Conservation (phyloP, 139 green algal genomes). For the Yamagishiella unicocca region DNA sequence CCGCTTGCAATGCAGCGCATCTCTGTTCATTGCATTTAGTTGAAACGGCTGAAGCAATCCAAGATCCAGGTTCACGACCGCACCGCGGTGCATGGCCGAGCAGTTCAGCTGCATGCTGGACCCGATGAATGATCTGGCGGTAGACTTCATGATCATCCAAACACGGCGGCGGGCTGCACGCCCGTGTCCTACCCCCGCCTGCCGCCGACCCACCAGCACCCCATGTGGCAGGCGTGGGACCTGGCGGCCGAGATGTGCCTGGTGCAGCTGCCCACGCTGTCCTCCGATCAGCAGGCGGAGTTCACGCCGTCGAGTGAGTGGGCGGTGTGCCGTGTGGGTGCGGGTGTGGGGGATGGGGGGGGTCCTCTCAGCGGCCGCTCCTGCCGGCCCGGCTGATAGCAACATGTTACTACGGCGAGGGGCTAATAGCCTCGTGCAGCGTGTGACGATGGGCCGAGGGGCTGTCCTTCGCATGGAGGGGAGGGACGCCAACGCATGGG, state of each 20-base stretch:
- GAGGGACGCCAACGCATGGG: too few relatives aligned
- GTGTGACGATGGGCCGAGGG: background rate
- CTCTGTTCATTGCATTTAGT: too few relatives aligned
- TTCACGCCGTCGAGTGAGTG: conserved; percentile 64
- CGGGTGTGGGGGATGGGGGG: background rate
- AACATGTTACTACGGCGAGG: background rate
- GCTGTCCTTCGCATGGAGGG: too few relatives aligned
- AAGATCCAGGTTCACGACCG: too few relatives aligned
- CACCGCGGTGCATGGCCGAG: too few relatives aligned
- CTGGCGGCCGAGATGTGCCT: conserved; percentile 97
- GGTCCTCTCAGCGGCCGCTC: background rate
- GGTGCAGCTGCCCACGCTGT: conserved; percentile 79
- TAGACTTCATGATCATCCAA: too few relatives aligned
- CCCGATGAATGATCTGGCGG: too few relatives aligned
- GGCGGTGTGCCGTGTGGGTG: background rate
- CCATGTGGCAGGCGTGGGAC: conserved; percentile 95
- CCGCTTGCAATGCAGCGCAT: too few relatives aligned
- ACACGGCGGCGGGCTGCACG: conserved; percentile 83
- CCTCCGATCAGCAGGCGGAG: conserved; percentile 61
- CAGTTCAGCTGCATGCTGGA: too few relatives aligned
- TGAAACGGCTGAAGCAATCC: too few relatives aligned
- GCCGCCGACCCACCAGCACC: conserved; percentile 96
- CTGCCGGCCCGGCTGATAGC: too few relatives aligned
- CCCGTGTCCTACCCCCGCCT: conserved; percentile 90
- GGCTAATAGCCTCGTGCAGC: background rate